phyloP scores from a whole-genome alignment of 2,329 filamentous ascomycete genomes.

The Paramyrothecium sp. region DNA sequence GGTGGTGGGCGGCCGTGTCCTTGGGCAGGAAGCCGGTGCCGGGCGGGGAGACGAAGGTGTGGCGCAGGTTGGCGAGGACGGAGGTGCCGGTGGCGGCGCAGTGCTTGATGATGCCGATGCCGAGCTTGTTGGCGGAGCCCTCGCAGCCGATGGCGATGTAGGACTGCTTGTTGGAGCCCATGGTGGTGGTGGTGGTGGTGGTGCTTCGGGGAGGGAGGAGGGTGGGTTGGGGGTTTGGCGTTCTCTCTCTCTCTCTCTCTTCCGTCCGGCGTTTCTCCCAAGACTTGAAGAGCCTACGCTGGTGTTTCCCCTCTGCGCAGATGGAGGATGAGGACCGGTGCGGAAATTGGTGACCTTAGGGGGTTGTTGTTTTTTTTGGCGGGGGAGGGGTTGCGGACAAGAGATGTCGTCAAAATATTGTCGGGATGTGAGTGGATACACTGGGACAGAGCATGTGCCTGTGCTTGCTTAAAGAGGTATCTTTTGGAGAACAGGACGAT shows the following conservation, averaged over 20 bases:
- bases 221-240: not conserved
- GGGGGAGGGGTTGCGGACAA: not conserved
- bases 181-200: conserved; percentile 4
- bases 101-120: conserved; percentile 88
- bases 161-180: conserved; percentile 29
- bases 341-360: too few species aligned
- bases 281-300: too few species aligned
- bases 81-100: conserved; percentile 42
- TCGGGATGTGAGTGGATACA: not conserved
- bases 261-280: too few species aligned
- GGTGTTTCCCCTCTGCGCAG: too few species aligned
- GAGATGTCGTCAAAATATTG: not conserved
- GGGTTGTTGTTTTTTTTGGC: too few species aligned
- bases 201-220: not conserved
- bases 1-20: conserved; percentile 92
- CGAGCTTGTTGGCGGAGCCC: conserved; percentile 97
- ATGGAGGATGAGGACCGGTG: too few species aligned
- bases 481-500: too few species aligned
- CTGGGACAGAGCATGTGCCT: not conserved
- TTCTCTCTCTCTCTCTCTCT: too few species aligned
- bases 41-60: conserved; percentile 89
- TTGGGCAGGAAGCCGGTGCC: conserved; percentile 95
- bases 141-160: conserved; percentile 66
- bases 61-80: conserved; percentile 89
- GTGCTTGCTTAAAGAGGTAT: too few species aligned